Conservation (phyloP, 257 asterid species). For the Solanum clarkiae region DNA sequence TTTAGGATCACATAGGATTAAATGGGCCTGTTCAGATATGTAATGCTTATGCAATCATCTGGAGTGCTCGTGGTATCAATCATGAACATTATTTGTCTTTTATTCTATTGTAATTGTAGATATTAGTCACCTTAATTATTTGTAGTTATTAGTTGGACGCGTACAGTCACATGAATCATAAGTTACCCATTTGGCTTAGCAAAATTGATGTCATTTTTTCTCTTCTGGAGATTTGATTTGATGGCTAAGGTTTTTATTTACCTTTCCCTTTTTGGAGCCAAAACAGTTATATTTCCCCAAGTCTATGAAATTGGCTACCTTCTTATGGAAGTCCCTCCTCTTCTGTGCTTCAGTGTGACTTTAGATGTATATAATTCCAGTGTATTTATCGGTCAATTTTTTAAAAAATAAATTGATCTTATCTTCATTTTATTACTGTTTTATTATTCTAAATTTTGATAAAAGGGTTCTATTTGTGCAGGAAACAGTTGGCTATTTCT, state of each 20-base stretch:
- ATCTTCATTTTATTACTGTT: background rate
- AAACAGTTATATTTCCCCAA: background rate
- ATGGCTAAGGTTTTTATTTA: background rate
- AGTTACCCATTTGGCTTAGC: background rate
- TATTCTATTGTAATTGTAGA: background rate
- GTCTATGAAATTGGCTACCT: background rate
- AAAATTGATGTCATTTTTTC: background rate
- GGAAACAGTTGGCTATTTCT: constrained; percentile 85
- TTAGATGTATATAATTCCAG: background rate
- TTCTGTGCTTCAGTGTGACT: background rate
- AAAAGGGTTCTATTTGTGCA: constrained; percentile 17
- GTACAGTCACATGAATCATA: background rate
- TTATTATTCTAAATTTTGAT: background rate
- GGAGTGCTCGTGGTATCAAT: background rate
- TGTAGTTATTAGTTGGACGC: background rate
- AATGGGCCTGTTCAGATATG: background rate
- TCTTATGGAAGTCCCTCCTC: background rate
- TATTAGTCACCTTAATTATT: background rate
- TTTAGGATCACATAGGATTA: background rate
- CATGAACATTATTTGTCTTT: background rate
- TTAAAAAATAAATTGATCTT: background rate
- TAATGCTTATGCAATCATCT: background rate
- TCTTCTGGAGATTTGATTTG: background rate
- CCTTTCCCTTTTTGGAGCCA: background rate
- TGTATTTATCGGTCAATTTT: background rate